Conservation (phyloP, 345 rosid genomes). For the Salix brachista region DNA sequence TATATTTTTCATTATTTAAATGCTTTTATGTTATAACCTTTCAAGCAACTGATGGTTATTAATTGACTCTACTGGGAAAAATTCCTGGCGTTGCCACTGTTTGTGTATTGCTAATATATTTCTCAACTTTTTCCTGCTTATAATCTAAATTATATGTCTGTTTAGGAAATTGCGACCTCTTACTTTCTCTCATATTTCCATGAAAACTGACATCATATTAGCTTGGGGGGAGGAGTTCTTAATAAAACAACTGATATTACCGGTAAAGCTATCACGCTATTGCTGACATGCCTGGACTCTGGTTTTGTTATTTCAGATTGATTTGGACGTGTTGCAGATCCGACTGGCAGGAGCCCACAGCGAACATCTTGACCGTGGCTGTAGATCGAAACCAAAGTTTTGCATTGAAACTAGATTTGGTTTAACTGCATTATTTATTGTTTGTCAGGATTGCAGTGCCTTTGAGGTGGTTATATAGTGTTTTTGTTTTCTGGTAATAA, state of each 20-base stretch:
- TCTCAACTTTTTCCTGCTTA: background rate
- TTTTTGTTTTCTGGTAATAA: background rate
- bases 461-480: slow-evolving; percentile 62
- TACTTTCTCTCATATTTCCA: background rate
- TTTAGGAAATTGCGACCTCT: background rate
- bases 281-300: background rate
- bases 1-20: too few species aligned
- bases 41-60: too few species aligned
- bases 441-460: slow-evolving; percentile 55
- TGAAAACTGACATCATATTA: background rate
- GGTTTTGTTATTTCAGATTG: slow-evolving; percentile 40
- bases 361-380: slow-evolving; percentile 71
- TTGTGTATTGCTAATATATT: background rate
- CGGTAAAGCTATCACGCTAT: background rate
- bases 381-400: slow-evolving; percentile 65
- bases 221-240: background rate
- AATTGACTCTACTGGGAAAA: background rate
- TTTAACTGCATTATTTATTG: slow-evolving; percentile 72
- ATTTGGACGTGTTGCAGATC: slow-evolving; percentile 41
- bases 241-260: background rate
- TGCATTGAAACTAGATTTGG: slow-evolving; percentile 41
- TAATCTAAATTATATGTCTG: too few species aligned
- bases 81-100: background rate
- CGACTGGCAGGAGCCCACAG: slow-evolving; percentile 61
- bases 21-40: too few species aligned